Base-by-base conservation (phyloP, 805 yeast genomes). In the Helenozyma rhizophorensis region DNA sequence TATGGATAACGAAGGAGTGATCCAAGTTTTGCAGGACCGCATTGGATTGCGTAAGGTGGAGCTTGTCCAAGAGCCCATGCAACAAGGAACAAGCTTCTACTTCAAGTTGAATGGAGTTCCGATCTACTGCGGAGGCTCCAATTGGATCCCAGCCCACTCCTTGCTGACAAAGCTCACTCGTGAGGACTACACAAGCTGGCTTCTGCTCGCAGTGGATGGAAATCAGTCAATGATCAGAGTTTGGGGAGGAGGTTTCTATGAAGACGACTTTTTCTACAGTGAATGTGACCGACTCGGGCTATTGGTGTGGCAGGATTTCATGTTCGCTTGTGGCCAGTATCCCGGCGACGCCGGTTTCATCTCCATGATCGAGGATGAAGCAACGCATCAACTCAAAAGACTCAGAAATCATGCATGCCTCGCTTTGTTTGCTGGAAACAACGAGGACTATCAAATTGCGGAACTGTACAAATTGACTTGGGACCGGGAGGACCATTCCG, bases 271-370 rank as follows among this genome's bases (percentile, higher is more conserved):
- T 6, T 65, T 71, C 41, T 71, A 71, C 43, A 52, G 58, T 17
- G 61, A 56, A 36, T 71, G 76, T 48, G 76, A 70, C 40, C 30
- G 57, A 13, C 37, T 54, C 3, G 75, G 75, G 3, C 33, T 74
- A 9, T 27, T 74, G 43, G 67, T 74, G 7, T 74, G 77, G 76
- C 78, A 74, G 33, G 79, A 74, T 44, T 70, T 73, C 47, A 66
- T 72, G 76, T 73, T 74, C 57, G 78, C 74, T 2, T 73, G 79
- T 53, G 78, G 76, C 1, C 72, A 65, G 30, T 74, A 74, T 38
- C 78, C 78, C 3, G 70, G 60, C 4, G 56, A 67, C 39, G 47
- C 47, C 3, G 51, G 45, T 9, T 69, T 70, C 37, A 43, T 59
- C 14, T 48, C 46, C 4, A 50, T 47, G 26, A 72, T 74, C 4